These are phyloP conservation scores for Citrullus colocynthis DNA, from an alignment of 306 rosid species.

Conservation along the genomic window DNA sequence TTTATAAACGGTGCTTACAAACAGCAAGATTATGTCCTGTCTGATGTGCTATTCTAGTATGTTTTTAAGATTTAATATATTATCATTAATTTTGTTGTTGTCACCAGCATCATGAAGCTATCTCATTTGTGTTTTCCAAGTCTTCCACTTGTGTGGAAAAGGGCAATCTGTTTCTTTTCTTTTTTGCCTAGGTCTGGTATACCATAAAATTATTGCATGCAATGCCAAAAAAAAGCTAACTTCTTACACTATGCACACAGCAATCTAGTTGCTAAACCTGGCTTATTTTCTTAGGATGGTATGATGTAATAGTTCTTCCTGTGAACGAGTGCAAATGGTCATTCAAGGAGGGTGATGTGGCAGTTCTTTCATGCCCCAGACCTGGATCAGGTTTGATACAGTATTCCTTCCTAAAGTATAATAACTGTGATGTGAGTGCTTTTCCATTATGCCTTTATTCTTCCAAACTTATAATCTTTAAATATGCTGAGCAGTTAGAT, in stretches of 20 bases:
- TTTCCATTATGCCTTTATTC: background rate
- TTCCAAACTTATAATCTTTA: conserved; percentile 1
- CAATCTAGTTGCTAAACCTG: background rate
- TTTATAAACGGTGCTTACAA: background rate
- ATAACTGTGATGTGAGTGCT: background rate
- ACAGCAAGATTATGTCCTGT: background rate
- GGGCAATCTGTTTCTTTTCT: background rate
- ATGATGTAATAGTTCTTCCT: conserved; percentile 87
- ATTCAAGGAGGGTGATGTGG: conserved; percentile 99
- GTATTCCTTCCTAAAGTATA: conserved; percentile 8
- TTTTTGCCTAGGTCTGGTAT: background rate
- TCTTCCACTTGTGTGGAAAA: background rate
- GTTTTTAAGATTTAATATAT: background rate
- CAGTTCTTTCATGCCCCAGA: conserved; percentile 77
- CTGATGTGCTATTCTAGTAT: background rate
- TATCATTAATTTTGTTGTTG: background rate
- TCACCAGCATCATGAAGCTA: background rate
- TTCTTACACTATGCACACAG: background rate
- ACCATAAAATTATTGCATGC: background rate
- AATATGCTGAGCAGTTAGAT: conserved; percentile 49
- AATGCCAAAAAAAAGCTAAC: background rate
- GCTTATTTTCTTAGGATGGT: conserved; percentile 66
- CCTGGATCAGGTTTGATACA: conserved; percentile 79
- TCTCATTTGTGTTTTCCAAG: background rate
- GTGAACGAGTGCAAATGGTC: conserved; percentile 78